A percentile compares a stretch with the other conserved stretches of the same genome.
Conservation (phyloP, 2,329 filamentous ascomycete species). For the Sporothrix euskadiensis region DNA sequence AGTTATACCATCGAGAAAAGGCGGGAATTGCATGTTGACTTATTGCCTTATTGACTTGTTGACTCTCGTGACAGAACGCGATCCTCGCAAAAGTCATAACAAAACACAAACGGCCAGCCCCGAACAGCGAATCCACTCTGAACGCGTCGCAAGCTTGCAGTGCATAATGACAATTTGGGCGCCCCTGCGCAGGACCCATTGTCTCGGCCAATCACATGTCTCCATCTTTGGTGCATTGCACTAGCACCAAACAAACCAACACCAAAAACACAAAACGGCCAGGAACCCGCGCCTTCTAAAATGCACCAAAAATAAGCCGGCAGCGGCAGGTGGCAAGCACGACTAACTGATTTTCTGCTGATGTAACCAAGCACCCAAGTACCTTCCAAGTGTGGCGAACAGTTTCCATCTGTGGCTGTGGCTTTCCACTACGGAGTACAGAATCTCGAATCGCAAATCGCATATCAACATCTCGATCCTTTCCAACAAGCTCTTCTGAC, state of each 20-base stretch:
- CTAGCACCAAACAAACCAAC: constrained; percentile 17
- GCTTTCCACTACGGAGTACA: background rate
- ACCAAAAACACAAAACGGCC: background rate
- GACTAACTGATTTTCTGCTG: background rate
- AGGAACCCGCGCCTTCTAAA: constrained; percentile 9
- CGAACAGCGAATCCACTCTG: background rate
- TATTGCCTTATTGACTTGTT: background rate
- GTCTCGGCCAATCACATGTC: constrained; percentile 14
- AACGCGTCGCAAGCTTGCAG: constrained; percentile 22
- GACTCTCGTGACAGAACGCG: constrained; percentile 8
- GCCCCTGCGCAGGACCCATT: background rate
- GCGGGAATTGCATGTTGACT: background rate
- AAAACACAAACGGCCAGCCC: background rate
- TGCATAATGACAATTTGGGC: constrained; percentile 29
- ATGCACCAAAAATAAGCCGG: background rate
- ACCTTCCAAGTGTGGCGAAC: constrained; percentile 23
- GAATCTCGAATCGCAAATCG: background rate
- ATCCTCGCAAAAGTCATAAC: background rate
- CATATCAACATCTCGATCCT: background rate
- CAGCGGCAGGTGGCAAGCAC: background rate
- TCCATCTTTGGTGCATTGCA: background rate
- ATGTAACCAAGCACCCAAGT: constrained; percentile 1
- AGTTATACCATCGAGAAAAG: background rate
- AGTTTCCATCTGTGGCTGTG: constrained; percentile 18
- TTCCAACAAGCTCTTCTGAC: background rate